Percentiles rank a stretch among this genome's conserved stretches.
Evolutionary conservation across 2,329 filamentous ascomycete species (phyloP).

Genomic region (Pestalotiopsis sp.): DNA sequence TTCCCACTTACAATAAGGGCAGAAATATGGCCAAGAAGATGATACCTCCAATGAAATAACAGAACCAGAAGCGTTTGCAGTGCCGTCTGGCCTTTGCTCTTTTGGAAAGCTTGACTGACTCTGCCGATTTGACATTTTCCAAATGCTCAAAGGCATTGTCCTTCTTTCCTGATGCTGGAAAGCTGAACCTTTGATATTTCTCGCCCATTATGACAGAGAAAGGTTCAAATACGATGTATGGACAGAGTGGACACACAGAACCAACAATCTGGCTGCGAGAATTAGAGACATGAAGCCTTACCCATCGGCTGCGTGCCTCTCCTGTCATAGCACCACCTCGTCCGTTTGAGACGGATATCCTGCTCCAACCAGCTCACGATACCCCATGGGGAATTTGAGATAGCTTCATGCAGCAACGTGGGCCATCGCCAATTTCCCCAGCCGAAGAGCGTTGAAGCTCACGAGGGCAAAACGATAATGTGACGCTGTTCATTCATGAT

Average conservation of each 20-base stretch:
- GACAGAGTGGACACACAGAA: neutral
- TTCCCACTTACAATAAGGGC: conserved; percentile 37
- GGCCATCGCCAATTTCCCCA: neutral
- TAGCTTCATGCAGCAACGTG: neutral
- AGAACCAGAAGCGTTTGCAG: conserved; percentile 40
- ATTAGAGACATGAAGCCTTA: neutral
- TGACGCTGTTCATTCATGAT: neutral
- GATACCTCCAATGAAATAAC: conserved; percentile 34
- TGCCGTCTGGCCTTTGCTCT: conserved; percentile 33
- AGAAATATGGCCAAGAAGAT: conserved; percentile 41
- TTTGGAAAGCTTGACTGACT: conserved; percentile 21
- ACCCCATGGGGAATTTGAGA: neutral
- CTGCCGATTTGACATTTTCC: conserved; percentile 6
- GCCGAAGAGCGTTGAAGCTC: neutral
- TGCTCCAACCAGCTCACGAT: neutral
- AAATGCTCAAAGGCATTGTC: neutral
- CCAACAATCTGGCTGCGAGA: neutral
- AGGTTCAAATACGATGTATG: neutral
- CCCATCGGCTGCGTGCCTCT: neutral
- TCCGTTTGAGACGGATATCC: neutral
- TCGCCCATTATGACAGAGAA: neutral
- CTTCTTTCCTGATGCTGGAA: neutral
- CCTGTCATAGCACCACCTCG: neutral
- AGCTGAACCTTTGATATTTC: neutral
- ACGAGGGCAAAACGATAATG: neutral